Conservation (phyloP, 306 rosid species). For the Macrotyloma uniflorum region DNA sequence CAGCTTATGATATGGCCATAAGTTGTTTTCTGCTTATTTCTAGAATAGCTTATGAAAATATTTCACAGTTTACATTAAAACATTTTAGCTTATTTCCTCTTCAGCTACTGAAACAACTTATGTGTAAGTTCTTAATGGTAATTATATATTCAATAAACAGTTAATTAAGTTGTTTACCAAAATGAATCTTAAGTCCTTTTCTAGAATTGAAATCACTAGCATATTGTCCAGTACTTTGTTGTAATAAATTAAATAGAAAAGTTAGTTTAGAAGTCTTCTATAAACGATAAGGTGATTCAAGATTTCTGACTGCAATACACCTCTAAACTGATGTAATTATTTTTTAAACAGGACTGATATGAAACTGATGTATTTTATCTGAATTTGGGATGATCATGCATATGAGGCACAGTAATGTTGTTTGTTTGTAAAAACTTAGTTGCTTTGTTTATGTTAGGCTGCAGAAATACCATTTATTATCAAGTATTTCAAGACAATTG, state of each 20-base stretch:
- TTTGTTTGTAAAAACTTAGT: slow-evolving; percentile 1
- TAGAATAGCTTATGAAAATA: neutral
- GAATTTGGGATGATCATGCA: slow-evolving; percentile 11
- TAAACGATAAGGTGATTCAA: slow-evolving; percentile 1
- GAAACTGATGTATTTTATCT: slow-evolving; percentile 8
- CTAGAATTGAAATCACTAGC: slow-evolving; percentile 16
- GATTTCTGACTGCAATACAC: slow-evolving; percentile 3
- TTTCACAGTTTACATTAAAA: neutral
- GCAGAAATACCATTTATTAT: slow-evolving; percentile 20
- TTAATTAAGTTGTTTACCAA: neutral
- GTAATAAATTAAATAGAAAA: neutral
- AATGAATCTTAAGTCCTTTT: neutral
- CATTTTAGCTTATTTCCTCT: neutral
- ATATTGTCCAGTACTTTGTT: slow-evolving; percentile 16
- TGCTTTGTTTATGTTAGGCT: slow-evolving; percentile 4
- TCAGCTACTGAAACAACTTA: no score
- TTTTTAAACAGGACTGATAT: neutral
- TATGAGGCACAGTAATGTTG: neutral
- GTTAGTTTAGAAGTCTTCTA: slow-evolving; percentile 17
- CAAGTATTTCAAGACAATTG: slow-evolving; percentile 31
- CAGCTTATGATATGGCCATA: neutral
- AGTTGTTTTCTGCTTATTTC: no score
- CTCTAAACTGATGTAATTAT: neutral
- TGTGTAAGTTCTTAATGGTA: neutral
- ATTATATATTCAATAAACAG: no score